Evolutionary conservation across 768 basidiomycete species (phyloP).

Genomic region (Kwoniella sp.): DNA sequence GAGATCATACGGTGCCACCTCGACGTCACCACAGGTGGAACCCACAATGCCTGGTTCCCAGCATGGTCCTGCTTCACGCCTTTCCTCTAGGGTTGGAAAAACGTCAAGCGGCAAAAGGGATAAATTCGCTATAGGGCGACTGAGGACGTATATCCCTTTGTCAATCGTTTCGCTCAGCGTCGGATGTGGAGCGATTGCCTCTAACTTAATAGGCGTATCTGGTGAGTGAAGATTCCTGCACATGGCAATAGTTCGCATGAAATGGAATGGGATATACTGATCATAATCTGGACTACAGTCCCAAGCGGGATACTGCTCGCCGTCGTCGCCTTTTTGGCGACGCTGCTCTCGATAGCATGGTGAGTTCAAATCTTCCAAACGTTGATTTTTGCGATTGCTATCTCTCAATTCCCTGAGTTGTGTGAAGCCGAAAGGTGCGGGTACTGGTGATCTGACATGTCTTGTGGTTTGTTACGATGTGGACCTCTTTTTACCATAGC

Average conservation of each 20-base stretch:
- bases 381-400: too few species aligned
- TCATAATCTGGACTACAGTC: slow-evolving; percentile 1
- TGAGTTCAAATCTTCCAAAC: too few species aligned
- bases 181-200: slow-evolving; percentile 7
- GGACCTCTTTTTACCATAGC: too few species aligned
- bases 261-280: not conserved
- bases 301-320: slow-evolving; percentile 11
- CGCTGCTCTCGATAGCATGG: slow-evolving; percentile 18
- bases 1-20: not conserved
- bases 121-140: slow-evolving; percentile 39
- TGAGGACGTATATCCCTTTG: slow-evolving; percentile 37
- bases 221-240: slow-evolving; percentile 20
- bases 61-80: not conserved
- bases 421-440: too few species aligned
- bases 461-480: too few species aligned
- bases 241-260: not conserved
- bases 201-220: slow-evolving; percentile 21
- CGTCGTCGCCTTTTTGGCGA: slow-evolving; percentile 4
- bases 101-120: slow-evolving; percentile 18
- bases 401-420: too few species aligned
- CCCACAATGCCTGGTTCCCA: not conserved
- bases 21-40: not conserved
- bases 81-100: too few species aligned
- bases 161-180: slow-evolving; percentile 29
- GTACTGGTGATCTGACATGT: too few species aligned